Conservation (phyloP, 2,329 filamentous ascomycete genomes). For the Botrytis elliptica region DNA sequence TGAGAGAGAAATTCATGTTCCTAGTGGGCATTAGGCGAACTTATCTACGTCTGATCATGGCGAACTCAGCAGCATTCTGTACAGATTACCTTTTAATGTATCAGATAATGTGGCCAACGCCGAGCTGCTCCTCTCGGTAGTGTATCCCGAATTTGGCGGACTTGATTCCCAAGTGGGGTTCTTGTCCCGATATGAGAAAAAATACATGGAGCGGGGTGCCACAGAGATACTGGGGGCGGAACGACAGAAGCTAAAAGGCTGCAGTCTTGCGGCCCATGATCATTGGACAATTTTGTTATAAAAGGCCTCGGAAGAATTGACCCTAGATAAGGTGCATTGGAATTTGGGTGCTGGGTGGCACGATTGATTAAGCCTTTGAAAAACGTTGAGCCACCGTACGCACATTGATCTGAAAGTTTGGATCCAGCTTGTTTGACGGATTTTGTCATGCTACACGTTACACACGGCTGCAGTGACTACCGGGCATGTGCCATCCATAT, state of each 20-base stretch:
- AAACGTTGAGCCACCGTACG: neutral
- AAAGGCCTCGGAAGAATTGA: conserved; percentile 1
- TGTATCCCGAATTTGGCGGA: conserved; percentile 10
- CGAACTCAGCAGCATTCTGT: neutral
- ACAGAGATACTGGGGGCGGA: conserved; percentile 8
- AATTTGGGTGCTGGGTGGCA: neutral
- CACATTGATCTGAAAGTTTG: conserved; percentile 7
- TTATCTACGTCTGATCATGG: conserved; percentile 2
- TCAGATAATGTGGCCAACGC: conserved; percentile 16
- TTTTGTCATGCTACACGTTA: conserved; percentile 17
- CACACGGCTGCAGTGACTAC: conserved; percentile 20
- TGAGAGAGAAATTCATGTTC: conserved; percentile 8
- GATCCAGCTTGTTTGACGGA: conserved; percentile 10
- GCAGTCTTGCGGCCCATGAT: conserved; percentile 11
- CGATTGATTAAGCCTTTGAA: conserved; percentile 3
- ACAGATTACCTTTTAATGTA: neutral
- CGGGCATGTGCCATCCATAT: conserved; percentile 57
- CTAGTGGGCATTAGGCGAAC: neutral
- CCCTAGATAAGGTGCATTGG: conserved; percentile 1
- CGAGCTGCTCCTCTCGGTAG: conserved; percentile 17
- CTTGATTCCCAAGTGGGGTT: conserved; percentile 11
- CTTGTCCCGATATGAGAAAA: conserved; percentile 11
- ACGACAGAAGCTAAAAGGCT: conserved; percentile 15
- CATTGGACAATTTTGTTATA: conserved; percentile 8
- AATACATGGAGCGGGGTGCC: conserved; percentile 8